Base-by-base conservation (phyloP, 116 monocot species). In the Thalassia testudinum region DNA sequence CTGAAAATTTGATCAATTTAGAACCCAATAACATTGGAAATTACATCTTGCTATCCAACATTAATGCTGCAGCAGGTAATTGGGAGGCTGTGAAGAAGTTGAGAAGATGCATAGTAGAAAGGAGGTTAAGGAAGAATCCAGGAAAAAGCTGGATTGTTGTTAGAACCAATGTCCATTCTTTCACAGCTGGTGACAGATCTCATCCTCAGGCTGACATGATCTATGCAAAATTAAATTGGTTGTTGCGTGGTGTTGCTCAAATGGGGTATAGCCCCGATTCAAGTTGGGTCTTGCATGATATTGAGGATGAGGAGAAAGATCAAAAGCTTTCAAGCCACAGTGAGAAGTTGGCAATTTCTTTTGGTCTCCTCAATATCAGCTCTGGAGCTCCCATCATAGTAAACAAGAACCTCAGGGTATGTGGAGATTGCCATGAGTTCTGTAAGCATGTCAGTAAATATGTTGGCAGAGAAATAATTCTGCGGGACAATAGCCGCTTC, bases 261-360 rank as follows among this genome's bases (percentile, higher is more conserved):
- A 44, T 62, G 40, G 53, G 37, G 51, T 74, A 79, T 59, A 64
- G 62, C 34, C 18, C 62, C 16, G 38, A 67, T 27, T 77, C 42
- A 29, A 53, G 69, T 12, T 69, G 27, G 68, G 80, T 80, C 50
- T 71, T 77, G 18, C 80, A 85, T 69, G 68, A 77, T 60, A 65
- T 77, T 1, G 62, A 24, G 15, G 73, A 73, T 37, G 77, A 71
- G 24, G 57, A 71, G 24, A 80, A 85, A 48, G 71, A 77, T 63
- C 27, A 70, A 52, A 52, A 74, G 1, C 49, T 80, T 42, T 65
- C 42, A 34, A 65, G 74, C 49, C 76, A 85, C 37, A 85, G 79
- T 28, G 76, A 79, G 65, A 85, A 70, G 47, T 54, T 84, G 51
- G 76, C 85, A 34, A 61, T 85, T 71, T 72, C 79, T 62, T 85